Base-by-base conservation (phyloP, 2,329 filamentous ascomycete genomes). In the Penicillium sp. region DNA sequence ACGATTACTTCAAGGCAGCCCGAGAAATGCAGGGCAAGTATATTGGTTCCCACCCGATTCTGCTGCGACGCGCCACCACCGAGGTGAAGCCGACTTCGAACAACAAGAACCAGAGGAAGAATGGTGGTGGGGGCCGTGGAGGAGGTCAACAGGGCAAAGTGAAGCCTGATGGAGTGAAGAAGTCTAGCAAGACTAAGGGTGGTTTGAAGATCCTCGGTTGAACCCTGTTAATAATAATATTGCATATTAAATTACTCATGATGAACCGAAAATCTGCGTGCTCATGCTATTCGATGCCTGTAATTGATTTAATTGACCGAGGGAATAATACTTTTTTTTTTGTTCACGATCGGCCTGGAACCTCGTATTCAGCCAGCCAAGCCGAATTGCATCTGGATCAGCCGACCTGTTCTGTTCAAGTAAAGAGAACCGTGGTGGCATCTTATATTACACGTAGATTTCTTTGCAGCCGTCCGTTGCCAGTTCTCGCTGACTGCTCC, bases 1-100 rank as follows among this genome's bases (percentile, higher is more conserved):
- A 99, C 71, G 92, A 97, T 67, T 97, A 95, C 71, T 97, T 99
- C 79, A 85, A 90, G 65, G 93, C 94, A 1, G 93, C 91, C 65
- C 91, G 94, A 76, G 93, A 97, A 77, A 97, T 97, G 94, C 90
- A 97, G 67, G 92, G 92, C 63, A 97, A 99, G 77, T 99, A 99
- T 75, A 97, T 99, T 68, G 93, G 96, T 65, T 97, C 91, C 70
- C 94, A 97, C 72, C 94, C 94, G 0, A 90, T 97, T 23, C 79
- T 90, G 21, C 83, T 97, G 61, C 87, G 89, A 72, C 90, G 94
- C 71, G 91, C 90, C 60, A 96, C 88, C 61, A 96, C 93, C 5
- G 92, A 97, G 72, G 91, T 99, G 72, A 91, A 90, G 68, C 84
- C 91, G 4, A 80, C 86, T 10, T 81, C 80, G n/a, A 86, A 87